Evolutionary conservation across 2,329 filamentous ascomycete genomes (phyloP).

Genomic region (Stemphylium lycopersici): DNA sequence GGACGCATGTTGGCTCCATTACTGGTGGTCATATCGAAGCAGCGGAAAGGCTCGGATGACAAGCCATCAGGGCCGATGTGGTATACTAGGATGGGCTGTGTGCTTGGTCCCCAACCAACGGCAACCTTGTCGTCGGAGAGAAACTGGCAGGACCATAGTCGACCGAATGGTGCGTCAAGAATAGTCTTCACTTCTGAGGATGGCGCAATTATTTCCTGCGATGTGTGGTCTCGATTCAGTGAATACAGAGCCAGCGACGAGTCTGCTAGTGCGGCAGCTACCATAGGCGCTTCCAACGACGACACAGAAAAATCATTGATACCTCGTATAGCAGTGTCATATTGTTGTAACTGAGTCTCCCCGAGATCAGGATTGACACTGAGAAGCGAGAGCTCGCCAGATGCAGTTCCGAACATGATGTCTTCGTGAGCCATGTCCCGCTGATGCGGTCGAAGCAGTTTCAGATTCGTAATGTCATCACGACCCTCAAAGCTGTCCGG

Average conservation of each 20-base stretch:
- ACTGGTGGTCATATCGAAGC: constrained; percentile 40
- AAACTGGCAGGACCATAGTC: constrained; percentile 60
- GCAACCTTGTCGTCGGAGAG: constrained; percentile 58
- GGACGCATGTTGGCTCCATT: constrained; percentile 6
- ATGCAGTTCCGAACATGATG: constrained; percentile 63
- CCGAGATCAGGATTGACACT: constrained; percentile 21
- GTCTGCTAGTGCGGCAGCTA: constrained; percentile 61
- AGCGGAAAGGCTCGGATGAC: constrained; percentile 46
- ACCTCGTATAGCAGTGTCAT: constrained; percentile 51
- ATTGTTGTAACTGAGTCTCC: constrained; percentile 34
- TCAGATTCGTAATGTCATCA: constrained; percentile 66
- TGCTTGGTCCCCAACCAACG: constrained; percentile 55
- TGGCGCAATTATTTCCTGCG: constrained; percentile 31
- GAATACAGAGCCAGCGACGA: constrained; percentile 55
- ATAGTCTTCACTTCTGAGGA: constrained; percentile 27
- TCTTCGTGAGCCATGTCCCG: constrained; percentile 49
- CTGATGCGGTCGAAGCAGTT: constrained; percentile 56
- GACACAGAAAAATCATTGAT: constrained; percentile 59
- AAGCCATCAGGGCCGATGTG: constrained; percentile 56
- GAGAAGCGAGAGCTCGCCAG: constrained; percentile 56
- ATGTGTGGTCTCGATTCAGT: constrained; percentile 33
- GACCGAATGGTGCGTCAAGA: constrained; percentile 23
- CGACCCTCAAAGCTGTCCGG: constrained; percentile 57
- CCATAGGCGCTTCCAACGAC: constrained; percentile 48
- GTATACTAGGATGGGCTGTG: constrained; percentile 57